Base-by-base conservation (phyloP, 306 rosid species). In the Prunus kanzakura region DNA sequence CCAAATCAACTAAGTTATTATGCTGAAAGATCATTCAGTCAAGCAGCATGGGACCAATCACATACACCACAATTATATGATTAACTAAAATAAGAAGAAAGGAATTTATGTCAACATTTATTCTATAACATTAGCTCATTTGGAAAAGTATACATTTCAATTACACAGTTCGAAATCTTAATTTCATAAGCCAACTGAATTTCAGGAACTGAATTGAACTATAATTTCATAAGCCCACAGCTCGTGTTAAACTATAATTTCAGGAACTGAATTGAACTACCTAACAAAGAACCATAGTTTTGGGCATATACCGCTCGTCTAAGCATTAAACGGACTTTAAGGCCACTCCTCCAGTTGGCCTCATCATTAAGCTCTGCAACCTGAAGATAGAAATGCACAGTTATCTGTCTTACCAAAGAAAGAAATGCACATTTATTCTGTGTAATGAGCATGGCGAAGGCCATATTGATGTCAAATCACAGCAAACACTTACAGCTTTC, bases 301-400 rank as follows among this genome's bases (percentile, higher is more conserved):
- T 64, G 61, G 14, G 46, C 32, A 71, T 6, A 81, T 92, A 92
- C 98, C 92, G 55, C 57, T 86, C 85, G 84, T 80, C 80, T 84
- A 72, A 77, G 86, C 99, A 95, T 95, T 87, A 89, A 86, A 54
- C 90, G 97, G 69, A 95, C 88, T 87, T 90, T 87, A 49, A 95
- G 96, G 70, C 97, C 97, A 75, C 95, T 88, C 84, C 99, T 86
- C 99, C 97, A 92, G 80, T 92, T 89, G 70, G 92, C 90, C 87
- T 88, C 97, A 67, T 95, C 97, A 83, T 91, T 92, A 77, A 95
- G 86, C 79, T 89, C 97, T 23, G 86, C 82, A 79, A 92, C 97
- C 99, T 95, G 91, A 76, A 84, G 78, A 73, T 49, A 32, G 61
- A n/a, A 60, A 32, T 25, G 35, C 15, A 47, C 32, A 65, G n/a